Conservation (phyloP, 352 stramenopile genomes). For the Phytophthora macrochlamydospora region DNA sequence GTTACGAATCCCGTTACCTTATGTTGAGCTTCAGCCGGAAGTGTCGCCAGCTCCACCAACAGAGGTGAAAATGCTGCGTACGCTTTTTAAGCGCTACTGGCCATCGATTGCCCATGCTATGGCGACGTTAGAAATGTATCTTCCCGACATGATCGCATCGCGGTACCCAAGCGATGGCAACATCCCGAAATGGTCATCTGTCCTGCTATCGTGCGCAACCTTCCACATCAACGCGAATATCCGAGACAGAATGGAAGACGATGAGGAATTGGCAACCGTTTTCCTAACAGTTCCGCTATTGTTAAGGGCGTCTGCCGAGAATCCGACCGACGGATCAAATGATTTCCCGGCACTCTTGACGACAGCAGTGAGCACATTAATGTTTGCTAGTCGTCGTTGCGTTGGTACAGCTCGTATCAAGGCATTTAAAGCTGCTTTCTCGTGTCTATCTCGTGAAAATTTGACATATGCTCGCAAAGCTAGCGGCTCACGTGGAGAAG, state of each 20-base stretch:
- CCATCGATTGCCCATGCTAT: conserved; percentile 56
- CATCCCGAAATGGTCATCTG: conserved; percentile 29
- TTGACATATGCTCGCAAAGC: conserved; percentile 30
- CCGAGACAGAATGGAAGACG: conserved; percentile 45
- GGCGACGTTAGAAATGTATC: conserved; percentile 34
- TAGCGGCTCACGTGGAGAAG: conserved; percentile 11
- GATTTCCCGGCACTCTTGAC: conserved; percentile 32
- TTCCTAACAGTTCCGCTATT: conserved; percentile 44
- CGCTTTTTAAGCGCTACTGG: conserved; percentile 67
- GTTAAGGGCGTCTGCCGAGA: conserved; percentile 26
- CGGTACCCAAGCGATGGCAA: conserved; percentile 7
- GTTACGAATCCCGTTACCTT: conserved; percentile 39
- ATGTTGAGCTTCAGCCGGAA: not conserved
- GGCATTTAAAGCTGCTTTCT: conserved; percentile 47
- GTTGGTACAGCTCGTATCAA: conserved; percentile 36
- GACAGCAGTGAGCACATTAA: conserved; percentile 39
- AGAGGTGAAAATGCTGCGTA: conserved; percentile 22
- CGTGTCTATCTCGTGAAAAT: conserved; percentile 46
- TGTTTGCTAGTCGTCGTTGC: conserved; percentile 44
- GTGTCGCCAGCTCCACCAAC: conserved; percentile 8
- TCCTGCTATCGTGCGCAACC: conserved; percentile 44
- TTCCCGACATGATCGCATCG: conserved; percentile 29
- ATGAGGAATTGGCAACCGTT: conserved; percentile 44
- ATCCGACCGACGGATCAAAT: conserved; percentile 10
- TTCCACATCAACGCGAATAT: conserved; percentile 52